Conservation (phyloP, 2,329 filamentous ascomycete species). For the Metarhizium sp. region DNA sequence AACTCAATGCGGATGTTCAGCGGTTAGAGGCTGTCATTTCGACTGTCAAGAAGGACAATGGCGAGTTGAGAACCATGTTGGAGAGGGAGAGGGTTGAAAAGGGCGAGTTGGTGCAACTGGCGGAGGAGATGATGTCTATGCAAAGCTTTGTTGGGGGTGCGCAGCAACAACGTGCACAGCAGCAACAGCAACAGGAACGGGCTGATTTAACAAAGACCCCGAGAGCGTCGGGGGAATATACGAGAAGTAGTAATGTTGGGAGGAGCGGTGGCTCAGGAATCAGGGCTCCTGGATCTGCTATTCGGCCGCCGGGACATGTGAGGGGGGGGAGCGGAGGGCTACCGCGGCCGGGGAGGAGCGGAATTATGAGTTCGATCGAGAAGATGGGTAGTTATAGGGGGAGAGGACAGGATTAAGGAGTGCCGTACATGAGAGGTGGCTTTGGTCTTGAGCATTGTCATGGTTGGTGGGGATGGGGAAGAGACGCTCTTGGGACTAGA, state of each 20-base stretch:
- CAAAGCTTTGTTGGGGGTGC: conserved; percentile 32
- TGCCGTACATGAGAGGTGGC: not conserved
- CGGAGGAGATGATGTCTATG: conserved; percentile 76
- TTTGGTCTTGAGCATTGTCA: not conserved
- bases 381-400: conserved; percentile 64
- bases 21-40: conserved; percentile 65
- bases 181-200: conserved; percentile 8
- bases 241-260: conserved; percentile 14
- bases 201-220: conserved; percentile 20
- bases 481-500: not conserved
- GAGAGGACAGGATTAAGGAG: not conserved
- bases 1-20: conserved; percentile 64
- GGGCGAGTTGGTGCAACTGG: conserved; percentile 70
- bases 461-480: too few relatives aligned
- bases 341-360: conserved; percentile 49
- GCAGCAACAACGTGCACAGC: conserved; percentile 10
- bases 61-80: conserved; percentile 53
- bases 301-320: conserved; percentile 33
- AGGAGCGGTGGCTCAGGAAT: conserved; percentile 44
- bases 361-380: conserved; percentile 79
- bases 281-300: conserved; percentile 46
- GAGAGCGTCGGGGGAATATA: conserved; percentile 44
- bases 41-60: conserved; percentile 62
- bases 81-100: conserved; percentile 74
- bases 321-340: conserved; percentile 36